Conservation (phyloP, 257 asterid genomes). For the Craterostigma plantagineum region DNA sequence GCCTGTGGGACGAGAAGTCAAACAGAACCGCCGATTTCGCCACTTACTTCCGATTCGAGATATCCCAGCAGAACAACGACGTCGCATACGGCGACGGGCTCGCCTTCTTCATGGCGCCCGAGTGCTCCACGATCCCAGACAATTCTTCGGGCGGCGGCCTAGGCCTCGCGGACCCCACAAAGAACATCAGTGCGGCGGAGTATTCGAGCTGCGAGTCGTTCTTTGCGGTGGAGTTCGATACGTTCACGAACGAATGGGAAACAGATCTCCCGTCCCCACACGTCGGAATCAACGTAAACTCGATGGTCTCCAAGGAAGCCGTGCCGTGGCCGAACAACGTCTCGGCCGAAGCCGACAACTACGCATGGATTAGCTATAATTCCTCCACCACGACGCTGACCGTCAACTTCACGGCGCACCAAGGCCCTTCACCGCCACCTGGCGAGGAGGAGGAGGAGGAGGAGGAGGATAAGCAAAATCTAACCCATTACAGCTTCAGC, state of each 20-base stretch:
- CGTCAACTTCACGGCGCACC: constrained; percentile 51
- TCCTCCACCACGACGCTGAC: constrained; percentile 26
- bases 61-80: too few relatives aligned
- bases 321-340: constrained; percentile 19
- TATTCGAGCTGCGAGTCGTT: constrained; percentile 43
- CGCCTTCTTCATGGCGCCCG: too few relatives aligned
- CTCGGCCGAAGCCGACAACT: constrained; percentile 42
- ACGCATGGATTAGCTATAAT: constrained; percentile 70
- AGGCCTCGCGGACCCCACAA: constrained; percentile 32
- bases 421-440: too few relatives aligned
- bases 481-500: constrained; percentile 43
- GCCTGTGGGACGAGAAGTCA: too few relatives aligned
- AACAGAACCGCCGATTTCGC: too few relatives aligned
- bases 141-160: constrained; percentile 71
- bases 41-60: too few relatives aligned
- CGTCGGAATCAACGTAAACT: constrained; percentile 67
- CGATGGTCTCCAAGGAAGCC: constrained; percentile 48
- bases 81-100: too few relatives aligned
- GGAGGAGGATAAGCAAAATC: too few relatives aligned
- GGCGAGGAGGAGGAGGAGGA: constrained; percentile 47
- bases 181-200: constrained; percentile 41
- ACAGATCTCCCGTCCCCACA: constrained; percentile 90
- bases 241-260: constrained; percentile 38
- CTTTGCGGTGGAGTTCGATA: constrained; percentile 79
- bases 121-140: too few relatives aligned